phyloP scores from a whole-genome alignment of 495 filamentous ascomycete species.

The Tuber aestivum region DNA sequence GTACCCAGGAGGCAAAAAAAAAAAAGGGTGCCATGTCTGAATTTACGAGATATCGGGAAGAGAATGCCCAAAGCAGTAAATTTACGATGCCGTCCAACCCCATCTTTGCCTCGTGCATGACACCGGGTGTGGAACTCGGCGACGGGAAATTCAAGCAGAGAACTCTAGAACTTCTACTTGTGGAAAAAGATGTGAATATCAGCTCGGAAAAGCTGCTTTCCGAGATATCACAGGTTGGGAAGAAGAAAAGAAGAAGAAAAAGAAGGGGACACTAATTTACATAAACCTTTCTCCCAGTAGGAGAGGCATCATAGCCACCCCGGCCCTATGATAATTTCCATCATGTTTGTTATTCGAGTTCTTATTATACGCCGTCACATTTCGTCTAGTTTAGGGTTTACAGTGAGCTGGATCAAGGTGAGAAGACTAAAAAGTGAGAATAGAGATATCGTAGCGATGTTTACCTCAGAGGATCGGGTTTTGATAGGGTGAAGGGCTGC shows the following conservation, averaged over 20 bases:
- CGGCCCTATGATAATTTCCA: neutral
- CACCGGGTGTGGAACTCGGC: too few species aligned
- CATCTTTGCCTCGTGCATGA: neutral
- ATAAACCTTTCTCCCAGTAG: too few species aligned
- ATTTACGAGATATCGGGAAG: neutral
- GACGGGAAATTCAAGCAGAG: too few species aligned
- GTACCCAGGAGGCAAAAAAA: neutral
- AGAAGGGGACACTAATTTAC: too few species aligned
- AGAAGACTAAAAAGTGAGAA: neutral
- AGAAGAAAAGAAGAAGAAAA: too few species aligned
- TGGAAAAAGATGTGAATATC: too few species aligned
- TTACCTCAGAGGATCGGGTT: too few species aligned
- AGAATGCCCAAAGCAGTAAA: neutral
- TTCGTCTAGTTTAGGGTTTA: neutral
- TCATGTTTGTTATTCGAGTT: neutral
- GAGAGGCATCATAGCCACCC: neutral
- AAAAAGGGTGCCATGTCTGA: neutral
- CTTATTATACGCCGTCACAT: neutral
- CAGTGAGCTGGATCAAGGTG: too few species aligned
- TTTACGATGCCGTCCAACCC: neutral
- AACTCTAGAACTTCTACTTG: too few species aligned
- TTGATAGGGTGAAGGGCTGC: too few species aligned
- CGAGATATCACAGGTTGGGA: neutral
- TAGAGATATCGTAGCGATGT: neutral
- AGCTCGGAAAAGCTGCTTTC: too few species aligned